Conservation (phyloP, 2,329 filamentous ascomycete species). For the Trichoderma simmonsii region DNA sequence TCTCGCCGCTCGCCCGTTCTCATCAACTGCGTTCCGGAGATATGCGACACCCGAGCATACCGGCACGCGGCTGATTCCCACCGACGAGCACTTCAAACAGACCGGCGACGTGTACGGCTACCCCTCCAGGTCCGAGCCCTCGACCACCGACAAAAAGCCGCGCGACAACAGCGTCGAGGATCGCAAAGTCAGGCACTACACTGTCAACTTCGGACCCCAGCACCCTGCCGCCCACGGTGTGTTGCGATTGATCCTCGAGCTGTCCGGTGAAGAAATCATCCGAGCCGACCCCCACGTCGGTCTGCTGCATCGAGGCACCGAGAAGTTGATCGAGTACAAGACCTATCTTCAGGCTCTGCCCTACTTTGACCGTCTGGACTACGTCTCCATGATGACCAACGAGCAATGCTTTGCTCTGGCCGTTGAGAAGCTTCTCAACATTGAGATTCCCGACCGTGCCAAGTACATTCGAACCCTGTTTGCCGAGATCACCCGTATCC, state of each 20-base stretch:
- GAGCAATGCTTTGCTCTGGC: slow-evolving; percentile 96
- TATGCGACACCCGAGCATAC: slow-evolving; percentile 54
- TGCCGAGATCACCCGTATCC: slow-evolving; percentile 85
- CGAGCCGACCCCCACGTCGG: slow-evolving; percentile 96
- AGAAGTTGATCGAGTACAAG: slow-evolving; percentile 99
- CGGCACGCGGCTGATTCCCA: slow-evolving; percentile 62
- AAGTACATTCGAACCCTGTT: slow-evolving; percentile 98
- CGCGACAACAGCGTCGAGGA: slow-evolving; percentile 48
- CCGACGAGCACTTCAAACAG: slow-evolving; percentile 61
- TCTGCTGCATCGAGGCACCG: slow-evolving; percentile 90
- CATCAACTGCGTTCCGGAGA: slow-evolving; percentile 60
- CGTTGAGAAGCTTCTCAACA: slow-evolving; percentile 95
- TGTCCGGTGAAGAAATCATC: slow-evolving; percentile 96
- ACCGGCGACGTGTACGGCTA: slow-evolving; percentile 50
- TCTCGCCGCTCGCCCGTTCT: slow-evolving; percentile 57
- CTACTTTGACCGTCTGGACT: slow-evolving; percentile 98
- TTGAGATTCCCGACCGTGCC: slow-evolving; percentile 91
- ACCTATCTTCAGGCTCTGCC: slow-evolving; percentile 97
- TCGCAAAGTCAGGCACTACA: slow-evolving; percentile 97
- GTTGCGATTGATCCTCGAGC: slow-evolving; percentile 92
- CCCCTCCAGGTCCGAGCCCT: slow-evolving; percentile 40
- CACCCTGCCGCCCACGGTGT: slow-evolving; percentile 98
- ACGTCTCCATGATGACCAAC: slow-evolving; percentile 99
- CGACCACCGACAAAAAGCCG: slow-evolving; percentile 44
- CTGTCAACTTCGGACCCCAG: slow-evolving; percentile 98